phyloP scores from a whole-genome alignment of 2,329 filamentous ascomycete genomes.

The Pseudogymnoascus sp. region DNA sequence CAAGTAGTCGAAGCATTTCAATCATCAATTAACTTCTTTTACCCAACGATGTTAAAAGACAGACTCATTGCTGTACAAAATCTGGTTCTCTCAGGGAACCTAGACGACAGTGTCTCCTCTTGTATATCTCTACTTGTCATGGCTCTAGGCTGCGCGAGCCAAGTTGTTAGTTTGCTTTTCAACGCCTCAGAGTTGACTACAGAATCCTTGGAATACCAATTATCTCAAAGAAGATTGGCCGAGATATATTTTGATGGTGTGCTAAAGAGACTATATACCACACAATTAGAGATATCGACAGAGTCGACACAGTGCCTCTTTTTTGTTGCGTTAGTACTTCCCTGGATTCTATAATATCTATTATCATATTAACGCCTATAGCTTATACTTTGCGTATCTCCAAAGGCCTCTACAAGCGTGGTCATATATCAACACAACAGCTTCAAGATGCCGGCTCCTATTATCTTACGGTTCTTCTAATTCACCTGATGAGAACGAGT shows the following conservation, averaged over 20 bases:
- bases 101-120: slow-evolving; percentile 31
- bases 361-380: slow-evolving; percentile 14
- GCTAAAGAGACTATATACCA: slow-evolving; percentile 37
- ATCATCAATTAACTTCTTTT: slow-evolving; percentile 43
- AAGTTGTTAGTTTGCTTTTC: slow-evolving; percentile 19
- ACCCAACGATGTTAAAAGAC: slow-evolving; percentile 38
- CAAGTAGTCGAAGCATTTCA: slow-evolving; percentile 37
- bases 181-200: slow-evolving; percentile 13
- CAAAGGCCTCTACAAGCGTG: slow-evolving; percentile 43
- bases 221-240: slow-evolving; percentile 30
- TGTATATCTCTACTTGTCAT: slow-evolving; percentile 33
- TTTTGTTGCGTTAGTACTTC: slow-evolving; percentile 36
- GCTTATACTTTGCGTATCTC: slow-evolving; percentile 42
- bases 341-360: neutral
- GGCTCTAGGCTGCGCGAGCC: neutral
- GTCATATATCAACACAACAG: slow-evolving; percentile 41
- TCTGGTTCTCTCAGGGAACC: slow-evolving; percentile 28
- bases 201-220: slow-evolving; percentile 26
- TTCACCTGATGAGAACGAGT: slow-evolving; percentile 36
- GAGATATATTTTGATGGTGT: slow-evolving; percentile 39
- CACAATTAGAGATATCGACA: slow-evolving; percentile 38
- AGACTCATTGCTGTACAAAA: slow-evolving; percentile 30
- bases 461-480: slow-evolving; percentile 35
- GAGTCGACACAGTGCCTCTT: slow-evolving; percentile 42
- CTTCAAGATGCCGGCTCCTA: slow-evolving; percentile 41